Conservation (phyloP, 306 rosid species). For the Vicia sativa region DNA sequence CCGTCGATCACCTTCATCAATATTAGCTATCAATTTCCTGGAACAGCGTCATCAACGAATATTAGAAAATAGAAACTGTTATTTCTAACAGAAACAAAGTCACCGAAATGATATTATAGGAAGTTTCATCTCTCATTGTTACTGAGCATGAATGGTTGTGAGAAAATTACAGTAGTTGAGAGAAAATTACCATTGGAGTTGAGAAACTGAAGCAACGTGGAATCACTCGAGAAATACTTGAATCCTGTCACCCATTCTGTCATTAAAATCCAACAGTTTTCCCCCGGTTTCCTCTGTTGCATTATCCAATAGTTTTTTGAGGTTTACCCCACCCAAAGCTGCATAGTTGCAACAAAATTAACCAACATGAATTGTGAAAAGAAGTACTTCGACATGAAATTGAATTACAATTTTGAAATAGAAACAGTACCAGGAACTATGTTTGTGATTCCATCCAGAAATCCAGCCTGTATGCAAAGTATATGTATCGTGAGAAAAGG, state of each 20-base stretch:
- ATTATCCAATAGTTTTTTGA: slow-evolving; percentile 77
- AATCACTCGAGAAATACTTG: slow-evolving; percentile 84
- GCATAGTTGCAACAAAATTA: slow-evolving; percentile 35
- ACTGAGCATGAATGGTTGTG: too few relatives aligned
- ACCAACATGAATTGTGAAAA: slow-evolving; percentile 21
- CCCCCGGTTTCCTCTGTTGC: slow-evolving; percentile 86
- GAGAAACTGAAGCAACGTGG: slow-evolving; percentile 20
- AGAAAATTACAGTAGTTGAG: too few relatives aligned
- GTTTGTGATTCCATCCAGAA: slow-evolving; percentile 86
- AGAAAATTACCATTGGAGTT: slow-evolving; percentile 39
- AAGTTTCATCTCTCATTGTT: too few relatives aligned
- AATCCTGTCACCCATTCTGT: slow-evolving; percentile 82
- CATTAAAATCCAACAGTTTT: slow-evolving; percentile 74
- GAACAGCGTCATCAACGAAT: slow-evolving; percentile 23
- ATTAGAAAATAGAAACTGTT: background rate
- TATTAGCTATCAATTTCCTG: slow-evolving; percentile 23
- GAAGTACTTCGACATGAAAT: slow-evolving; percentile 13
- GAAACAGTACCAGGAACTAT: slow-evolving; percentile 85
- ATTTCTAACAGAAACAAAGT: too few relatives aligned
- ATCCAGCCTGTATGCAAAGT: slow-evolving; percentile 77
- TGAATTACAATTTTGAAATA: slow-evolving; percentile 14
- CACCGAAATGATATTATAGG: too few relatives aligned
- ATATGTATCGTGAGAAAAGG: slow-evolving; percentile 24
- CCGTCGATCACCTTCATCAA: slow-evolving; percentile 7
- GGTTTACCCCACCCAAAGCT: slow-evolving; percentile 88